Base-by-base conservation (phyloP, 257 asterid genomes). In the Solanum arcanum region DNA sequence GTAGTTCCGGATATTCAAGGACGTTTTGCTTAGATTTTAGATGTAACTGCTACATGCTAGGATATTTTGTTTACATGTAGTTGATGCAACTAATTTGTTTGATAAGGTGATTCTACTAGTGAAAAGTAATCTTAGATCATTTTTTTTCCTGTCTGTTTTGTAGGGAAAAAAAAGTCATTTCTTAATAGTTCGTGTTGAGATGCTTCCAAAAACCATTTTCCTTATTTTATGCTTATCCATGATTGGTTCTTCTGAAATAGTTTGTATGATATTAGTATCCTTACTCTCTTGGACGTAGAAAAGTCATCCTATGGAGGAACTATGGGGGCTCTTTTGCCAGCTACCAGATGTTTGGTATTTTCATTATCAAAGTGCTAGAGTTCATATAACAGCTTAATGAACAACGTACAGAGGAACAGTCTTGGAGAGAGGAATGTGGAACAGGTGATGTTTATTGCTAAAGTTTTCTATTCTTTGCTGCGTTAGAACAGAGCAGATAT, bases 381-480 rank as follows among this genome's bases (percentile, higher is more conserved):
- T 86, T 89, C 88, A 93, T 87, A 72, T 70, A 82, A 66, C 90
- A 87, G 90, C 88, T 90, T 89, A 93, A 94, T 93, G 98, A 90
- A 90, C 90, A 89, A 85, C 81, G 42, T 77, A 86, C 94, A 80
- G 90, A 86, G 89, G 72, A 88, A 89, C 87, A 89, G 93, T 88
- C 87, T 92, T 72, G 93, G 91, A 11, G 98, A 92, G 86, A 90
- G 91, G 93, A 91, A 92, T 75, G 89, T 93, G 60, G 90, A 89
- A 86, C 95, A 92, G 98, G 98, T 93, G 87, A 87, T 62, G 64
- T 86, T 76, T 69, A 49, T 62, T 47, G 85, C 69, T 80, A 9
- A 74, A 49, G 27, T 77, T 68, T 29, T 60, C 86, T 87, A 62
- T 68, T 88, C 44, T 12, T 25, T 86, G 20, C 62, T 70, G 64